Evolutionary conservation across 345 rosid species (phyloP).

Genomic region (Eutrema heterophyllum): DNA sequence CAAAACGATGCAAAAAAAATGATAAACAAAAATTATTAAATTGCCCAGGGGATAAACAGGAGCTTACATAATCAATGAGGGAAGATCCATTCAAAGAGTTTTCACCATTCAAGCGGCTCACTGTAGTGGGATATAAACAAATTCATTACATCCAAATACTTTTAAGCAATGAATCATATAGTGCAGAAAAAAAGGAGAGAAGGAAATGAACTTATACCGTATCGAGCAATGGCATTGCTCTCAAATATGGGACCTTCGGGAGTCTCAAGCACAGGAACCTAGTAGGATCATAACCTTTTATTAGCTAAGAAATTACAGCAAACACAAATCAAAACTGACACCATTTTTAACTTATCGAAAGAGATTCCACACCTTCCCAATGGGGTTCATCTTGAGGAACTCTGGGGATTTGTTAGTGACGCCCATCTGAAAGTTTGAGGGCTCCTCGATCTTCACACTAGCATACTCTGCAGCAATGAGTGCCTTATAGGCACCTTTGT

Average conservation of each 20-base stretch:
- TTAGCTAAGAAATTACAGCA: neutral
- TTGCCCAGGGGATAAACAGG: neutral
- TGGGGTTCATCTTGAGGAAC: constrained; percentile 89
- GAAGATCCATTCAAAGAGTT: constrained; percentile 62
- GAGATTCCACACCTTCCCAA: constrained; percentile 64
- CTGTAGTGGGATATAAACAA: constrained; percentile 35
- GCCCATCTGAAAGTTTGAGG: constrained; percentile 71
- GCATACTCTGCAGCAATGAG: constrained; percentile 88
- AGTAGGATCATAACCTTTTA: neutral
- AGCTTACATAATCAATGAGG: constrained; percentile 66
- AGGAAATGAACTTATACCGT: constrained; percentile 44
- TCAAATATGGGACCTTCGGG: constrained; percentile 85
- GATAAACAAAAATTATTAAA: neutral
- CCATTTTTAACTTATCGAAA: neutral
- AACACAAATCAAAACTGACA: neutral
- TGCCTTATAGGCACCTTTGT: constrained; percentile 70
- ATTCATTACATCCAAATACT: neutral
- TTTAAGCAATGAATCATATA: neutral
- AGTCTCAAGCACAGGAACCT: constrained; percentile 97
- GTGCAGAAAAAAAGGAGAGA: neutral
- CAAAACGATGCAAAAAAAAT: neutral
- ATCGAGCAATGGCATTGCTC: constrained; percentile 96
- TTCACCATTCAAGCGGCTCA: constrained; percentile 62
- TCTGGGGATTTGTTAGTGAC: constrained; percentile 82
- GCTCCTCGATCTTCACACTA: constrained; percentile 58